Percentiles rank a stretch among this genome's conserved stretches.
These are phyloP conservation scores for Carex kokanica DNA, from an alignment of 176 grass and related monocot species.

Conservation along the genomic window DNA sequence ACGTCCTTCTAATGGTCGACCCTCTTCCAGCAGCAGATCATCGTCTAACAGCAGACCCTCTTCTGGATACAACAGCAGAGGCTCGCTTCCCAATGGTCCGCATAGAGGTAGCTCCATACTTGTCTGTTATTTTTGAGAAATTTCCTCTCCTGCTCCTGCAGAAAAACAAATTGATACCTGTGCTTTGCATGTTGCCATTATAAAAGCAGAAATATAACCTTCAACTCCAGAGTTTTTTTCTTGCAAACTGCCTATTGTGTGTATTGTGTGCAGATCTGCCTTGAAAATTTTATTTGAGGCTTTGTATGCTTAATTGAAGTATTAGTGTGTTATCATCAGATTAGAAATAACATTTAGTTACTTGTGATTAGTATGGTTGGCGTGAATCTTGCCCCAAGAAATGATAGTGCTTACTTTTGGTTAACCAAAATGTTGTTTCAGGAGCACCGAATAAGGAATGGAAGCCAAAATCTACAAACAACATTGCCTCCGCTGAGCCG, in stretches of 20 bases:
- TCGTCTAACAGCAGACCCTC: constrained; percentile 46
- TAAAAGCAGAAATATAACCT: not conserved
- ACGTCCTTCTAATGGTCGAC: constrained; percentile 37
- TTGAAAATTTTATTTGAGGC: not conserved
- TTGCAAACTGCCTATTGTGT: not conserved
- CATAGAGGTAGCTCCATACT: constrained; percentile 52
- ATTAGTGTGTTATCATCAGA: not conserved
- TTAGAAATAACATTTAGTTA: not conserved
- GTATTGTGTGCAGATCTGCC: not conserved
- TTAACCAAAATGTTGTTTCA: constrained; percentile 22
- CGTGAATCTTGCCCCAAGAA: not conserved
- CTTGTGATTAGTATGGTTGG: not conserved
- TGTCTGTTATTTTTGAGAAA: constrained; percentile 2
- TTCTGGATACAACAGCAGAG: constrained; percentile 56
- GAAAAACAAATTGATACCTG: not conserved
- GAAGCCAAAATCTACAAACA: constrained; percentile 75
- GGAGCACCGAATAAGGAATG: constrained; percentile 80
- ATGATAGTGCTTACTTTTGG: not conserved
- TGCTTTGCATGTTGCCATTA: not conserved
- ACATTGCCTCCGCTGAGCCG: constrained; percentile 32
- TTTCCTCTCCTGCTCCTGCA: not conserved
- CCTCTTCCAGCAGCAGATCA: constrained; percentile 35
- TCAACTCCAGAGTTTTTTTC: not conserved
- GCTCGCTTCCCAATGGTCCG: constrained; percentile 38
- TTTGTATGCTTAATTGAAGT: constrained; percentile 1